These are phyloP conservation scores for Xylaria castorea DNA, from an alignment of 495 filamentous ascomycete genomes.

Conservation along the genomic window DNA sequence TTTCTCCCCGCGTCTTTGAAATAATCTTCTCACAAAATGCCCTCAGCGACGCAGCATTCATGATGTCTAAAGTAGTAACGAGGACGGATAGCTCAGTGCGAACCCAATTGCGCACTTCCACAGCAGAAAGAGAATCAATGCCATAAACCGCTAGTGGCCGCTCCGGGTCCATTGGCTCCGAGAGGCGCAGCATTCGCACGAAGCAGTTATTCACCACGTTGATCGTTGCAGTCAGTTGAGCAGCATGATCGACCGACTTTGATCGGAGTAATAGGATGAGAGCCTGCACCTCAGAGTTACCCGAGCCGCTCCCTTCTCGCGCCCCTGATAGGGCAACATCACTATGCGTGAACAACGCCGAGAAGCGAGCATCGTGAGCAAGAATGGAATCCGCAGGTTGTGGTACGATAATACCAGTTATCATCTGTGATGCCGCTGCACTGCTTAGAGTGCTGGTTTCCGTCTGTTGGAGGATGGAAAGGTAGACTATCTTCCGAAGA, in stretches of 20 bases:
- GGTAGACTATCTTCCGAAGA: not conserved
- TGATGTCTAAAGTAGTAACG: not conserved
- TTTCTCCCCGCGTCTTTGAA: not conserved
- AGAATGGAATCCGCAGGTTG: not conserved
- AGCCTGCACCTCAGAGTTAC: not conserved
- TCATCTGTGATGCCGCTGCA: not conserved
- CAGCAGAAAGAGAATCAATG: constrained; percentile 57
- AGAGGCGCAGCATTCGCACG: constrained; percentile 41
- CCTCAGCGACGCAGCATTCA: not conserved
- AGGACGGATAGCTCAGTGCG: not conserved
- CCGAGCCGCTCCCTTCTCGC: not conserved
- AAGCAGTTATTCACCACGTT: not conserved
- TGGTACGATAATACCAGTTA: not conserved
- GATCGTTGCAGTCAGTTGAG: not conserved
- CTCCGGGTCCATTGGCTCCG: constrained; percentile 52
- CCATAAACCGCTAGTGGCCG: constrained; percentile 52
- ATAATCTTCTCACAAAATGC: constrained; percentile 2
- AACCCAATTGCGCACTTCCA: constrained; percentile 52
- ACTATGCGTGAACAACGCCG: not conserved
- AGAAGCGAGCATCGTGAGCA: not conserved
- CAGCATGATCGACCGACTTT: not conserved
- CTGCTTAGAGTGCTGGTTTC: not conserved
- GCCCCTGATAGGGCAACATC: not conserved
- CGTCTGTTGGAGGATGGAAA: not conserved
- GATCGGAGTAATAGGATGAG: not conserved